Base-by-base conservation (phyloP, 176 grass and related monocot species). In the Eragrostis curvula region DNA sequence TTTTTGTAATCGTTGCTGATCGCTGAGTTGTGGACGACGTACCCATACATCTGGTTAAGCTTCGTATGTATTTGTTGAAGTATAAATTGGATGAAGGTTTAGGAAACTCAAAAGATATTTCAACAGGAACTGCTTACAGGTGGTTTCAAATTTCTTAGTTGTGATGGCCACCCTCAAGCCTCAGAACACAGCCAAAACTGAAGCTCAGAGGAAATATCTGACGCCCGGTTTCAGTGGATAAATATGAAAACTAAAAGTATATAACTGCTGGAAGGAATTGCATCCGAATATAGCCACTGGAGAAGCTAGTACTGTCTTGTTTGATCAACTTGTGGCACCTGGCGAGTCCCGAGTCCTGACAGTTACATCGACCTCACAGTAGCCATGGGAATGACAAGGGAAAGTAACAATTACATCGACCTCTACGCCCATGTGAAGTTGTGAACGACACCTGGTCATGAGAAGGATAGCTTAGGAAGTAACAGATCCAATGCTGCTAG, bases 351-450 rank as follows among this genome's bases (percentile, higher is more conserved):
- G n/a, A n/a, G n/a, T 46, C 42, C 12, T 75, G 55, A 70, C 67
- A 65, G 18, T 65, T 79, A 65, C 75, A 79, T 79, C 75, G 12
- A 55, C 40, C 57, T 73, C 68, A n/a, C n/a, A 79, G 20, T 23
- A 21, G n/a, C 10, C 68, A 56, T 53, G 47, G 66, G 57, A 80
- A 47, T 32, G n/a, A 5, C 29, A 42, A 52, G 49, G 6, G 21
- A 74, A 74, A 57, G 12, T 7, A 67, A 74, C 60, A 81, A 68
- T 57, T 14, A 23, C 77, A 57, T 30, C 70, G 11, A 57, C 43
- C 20, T 20, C 69, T 46, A 24, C 48, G 36, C 69, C 48, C 84
- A 74, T 74, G 77, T 74, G n/a, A n/a, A n/a, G n/a, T n/a, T n/a
- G n/a, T n/a, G 77, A 81, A 66, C 8, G 20, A 0, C 59, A 86